Evolutionary conservation across 106 monocot genomes (phyloP).

Genomic region (Xerophyta viscosa): DNA sequence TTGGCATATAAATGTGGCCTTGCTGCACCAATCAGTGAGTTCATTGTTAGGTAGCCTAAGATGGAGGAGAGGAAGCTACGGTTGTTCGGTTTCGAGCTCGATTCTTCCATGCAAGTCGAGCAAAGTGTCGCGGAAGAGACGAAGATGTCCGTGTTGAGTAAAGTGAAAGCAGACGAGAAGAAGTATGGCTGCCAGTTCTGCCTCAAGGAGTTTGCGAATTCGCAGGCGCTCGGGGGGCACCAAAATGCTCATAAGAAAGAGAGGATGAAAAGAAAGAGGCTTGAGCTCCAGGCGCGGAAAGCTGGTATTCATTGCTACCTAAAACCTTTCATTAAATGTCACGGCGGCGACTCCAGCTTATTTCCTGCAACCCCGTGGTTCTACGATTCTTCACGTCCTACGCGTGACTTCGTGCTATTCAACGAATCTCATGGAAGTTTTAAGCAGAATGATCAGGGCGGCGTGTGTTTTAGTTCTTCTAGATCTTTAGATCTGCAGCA

Average conservation of each 20-base stretch:
- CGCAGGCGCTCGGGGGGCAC: conserved; percentile 72
- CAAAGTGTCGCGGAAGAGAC: background rate
- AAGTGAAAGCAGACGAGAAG: conserved; percentile 1
- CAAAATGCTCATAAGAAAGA: conserved; percentile 89
- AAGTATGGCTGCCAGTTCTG: conserved; percentile 63
- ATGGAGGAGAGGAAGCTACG: conserved; percentile 35
- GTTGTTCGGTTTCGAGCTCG: conserved; percentile 60
- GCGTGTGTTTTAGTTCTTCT: background rate
- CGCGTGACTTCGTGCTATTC: conserved; percentile 12
- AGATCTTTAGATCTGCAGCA: background rate
- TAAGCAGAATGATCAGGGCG: conserved; percentile 2
- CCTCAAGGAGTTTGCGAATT: conserved; percentile 56
- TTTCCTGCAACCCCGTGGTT: conserved; percentile 7
- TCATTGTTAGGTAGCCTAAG: background rate
- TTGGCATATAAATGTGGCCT: too few relatives aligned
- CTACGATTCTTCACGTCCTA: conserved; percentile 13
- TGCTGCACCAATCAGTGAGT: too few relatives aligned
- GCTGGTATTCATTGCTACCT: conserved; percentile 24
- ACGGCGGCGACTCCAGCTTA: conserved; percentile 4
- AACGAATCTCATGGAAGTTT: conserved; percentile 14
- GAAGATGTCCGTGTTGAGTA: background rate
- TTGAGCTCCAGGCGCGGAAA: conserved; percentile 47
- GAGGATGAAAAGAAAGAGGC: conserved; percentile 59
- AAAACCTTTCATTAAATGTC: conserved; percentile 39
- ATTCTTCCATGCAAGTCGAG: too few relatives aligned